Base-by-base conservation (phyloP, 2,329 filamentous ascomycete genomes). In the Ophidiomyces ophidiicola region DNA sequence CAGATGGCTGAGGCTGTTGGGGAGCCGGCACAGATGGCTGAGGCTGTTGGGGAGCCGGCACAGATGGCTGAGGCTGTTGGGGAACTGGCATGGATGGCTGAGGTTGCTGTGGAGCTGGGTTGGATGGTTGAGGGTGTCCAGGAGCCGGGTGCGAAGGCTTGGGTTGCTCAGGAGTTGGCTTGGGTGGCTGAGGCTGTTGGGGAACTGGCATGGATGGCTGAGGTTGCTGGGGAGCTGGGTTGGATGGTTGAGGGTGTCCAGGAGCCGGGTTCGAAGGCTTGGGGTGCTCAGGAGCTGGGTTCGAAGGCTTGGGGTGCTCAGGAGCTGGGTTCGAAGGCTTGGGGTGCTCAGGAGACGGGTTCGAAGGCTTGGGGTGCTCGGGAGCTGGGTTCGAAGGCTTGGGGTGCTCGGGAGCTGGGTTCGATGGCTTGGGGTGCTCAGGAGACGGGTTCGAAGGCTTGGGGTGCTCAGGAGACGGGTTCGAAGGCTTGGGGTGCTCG, bases 1-100 rank as follows among this genome's bases (percentile, higher is more conserved):
- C 11, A 10, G 26, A 30, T 20, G 36, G 29, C 17, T 17, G 18
- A 4, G 33, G 18, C 8, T 10, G 12, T 7, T 10, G 12, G 12
- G 6, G 7, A 32, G 17, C 14, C 17, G 6, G 29, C n/a, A 15
- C 6, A n/a, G 29, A 15, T 15, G 24, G 24, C 12, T 35, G n/a
- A n/a, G n/a, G n/a, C n/a, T n/a, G n/a, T n/a, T n/a, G n/a, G n/a
- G n/a, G n/a, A n/a, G n/a, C n/a, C n/a, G n/a, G n/a, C n/a, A n/a
- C 25, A 4, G 25, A 28, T 4, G 25, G 25, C 25, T 28, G 11
- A 10, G 25, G 25, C 4, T 14, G 11, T 28, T 28, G 11, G 20
- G 32, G 32, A n/a, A 20, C 18, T 21, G 31, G 31, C 15, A 20
- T 30, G 32, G 26, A 17, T n/a, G 19, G 26, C 32, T 35, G 31